These are phyloP conservation scores for Zygotorulaspora chibaensis DNA, from an alignment of 805 yeast species.

Conservation along the genomic window DNA sequence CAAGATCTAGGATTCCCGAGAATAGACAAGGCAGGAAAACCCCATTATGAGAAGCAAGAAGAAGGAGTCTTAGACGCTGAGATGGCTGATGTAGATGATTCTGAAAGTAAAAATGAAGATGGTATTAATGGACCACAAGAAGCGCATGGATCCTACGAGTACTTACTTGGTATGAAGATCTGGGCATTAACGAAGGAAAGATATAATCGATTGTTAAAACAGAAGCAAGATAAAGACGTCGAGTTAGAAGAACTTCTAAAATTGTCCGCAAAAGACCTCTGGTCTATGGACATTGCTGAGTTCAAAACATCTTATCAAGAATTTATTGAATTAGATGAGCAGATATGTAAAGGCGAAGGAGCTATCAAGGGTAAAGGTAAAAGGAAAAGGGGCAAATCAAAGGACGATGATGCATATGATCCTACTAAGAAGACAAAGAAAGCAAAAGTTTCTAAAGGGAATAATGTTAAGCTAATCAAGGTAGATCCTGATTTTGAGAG, in stretches of 20 bases:
- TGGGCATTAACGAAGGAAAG: slow-evolving; percentile 92
- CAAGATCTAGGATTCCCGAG: slow-evolving; percentile 65
- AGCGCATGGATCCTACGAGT: slow-evolving; percentile 68
- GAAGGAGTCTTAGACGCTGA: slow-evolving; percentile 38
- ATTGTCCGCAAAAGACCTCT: slow-evolving; percentile 77
- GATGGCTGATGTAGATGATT: slow-evolving; percentile 40
- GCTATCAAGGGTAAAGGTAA: slow-evolving; percentile 42
- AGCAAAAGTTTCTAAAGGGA: slow-evolving; percentile 19
- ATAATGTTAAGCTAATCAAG: slow-evolving; percentile 20
- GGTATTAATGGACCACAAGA: slow-evolving; percentile 45
- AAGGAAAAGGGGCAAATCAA: slow-evolving; percentile 26
- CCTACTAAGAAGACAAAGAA: slow-evolving; percentile 25
- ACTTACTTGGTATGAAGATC: slow-evolving; percentile 84
- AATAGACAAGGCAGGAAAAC: slow-evolving; percentile 65
- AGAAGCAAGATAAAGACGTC: slow-evolving; percentile 64
- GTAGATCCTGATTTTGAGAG: slow-evolving; percentile 30
- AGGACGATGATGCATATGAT: slow-evolving; percentile 35
- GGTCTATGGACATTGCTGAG: slow-evolving; percentile 78
- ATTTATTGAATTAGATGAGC: slow-evolving; percentile 63
- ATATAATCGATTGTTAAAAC: slow-evolving; percentile 72
- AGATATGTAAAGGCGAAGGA: slow-evolving; percentile 49
- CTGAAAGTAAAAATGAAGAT: slow-evolving; percentile 33
- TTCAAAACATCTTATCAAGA: slow-evolving; percentile 63
- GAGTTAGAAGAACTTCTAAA: slow-evolving; percentile 65
- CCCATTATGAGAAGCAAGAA: slow-evolving; percentile 45